Evolutionary conservation across 192 early-diverging fungal species (phyloP).

Genomic region (Allomyces macrogynus): DNA sequence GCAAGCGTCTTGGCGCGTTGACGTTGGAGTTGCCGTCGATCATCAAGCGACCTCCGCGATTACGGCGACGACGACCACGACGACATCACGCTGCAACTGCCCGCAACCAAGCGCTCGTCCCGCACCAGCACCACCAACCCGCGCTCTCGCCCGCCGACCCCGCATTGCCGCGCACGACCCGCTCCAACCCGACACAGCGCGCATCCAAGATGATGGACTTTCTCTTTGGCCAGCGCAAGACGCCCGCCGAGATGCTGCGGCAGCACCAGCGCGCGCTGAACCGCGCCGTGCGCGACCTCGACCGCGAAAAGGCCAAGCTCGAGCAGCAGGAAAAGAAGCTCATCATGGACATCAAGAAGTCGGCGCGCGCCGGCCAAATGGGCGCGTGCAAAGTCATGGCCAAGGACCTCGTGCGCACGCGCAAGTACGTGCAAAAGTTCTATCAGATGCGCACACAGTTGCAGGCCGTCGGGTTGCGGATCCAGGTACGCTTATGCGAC

Average conservation of each 20-base stretch:
- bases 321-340: slow-evolving; percentile 92
- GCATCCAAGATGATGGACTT: slow-evolving; percentile 19
- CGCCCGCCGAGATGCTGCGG: slow-evolving; percentile 78
- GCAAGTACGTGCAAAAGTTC: slow-evolving; percentile 85
- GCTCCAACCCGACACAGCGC: too few species aligned
- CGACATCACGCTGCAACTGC: too few species aligned
- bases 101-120: too few species aligned
- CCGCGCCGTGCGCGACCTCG: slow-evolving; percentile 78
- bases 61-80: too few species aligned
- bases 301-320: slow-evolving; percentile 69
- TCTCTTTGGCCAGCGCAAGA: slow-evolving; percentile 56
- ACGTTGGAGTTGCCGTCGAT: too few species aligned
- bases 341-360: slow-evolving; percentile 76
- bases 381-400: slow-evolving; percentile 91
- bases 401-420: slow-evolving; percentile 87
- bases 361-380: slow-evolving; percentile 83
- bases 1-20: too few species aligned
- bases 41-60: too few species aligned
- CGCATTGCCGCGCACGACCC: too few species aligned
- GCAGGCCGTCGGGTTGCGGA: slow-evolving; percentile 68
- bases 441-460: slow-evolving; percentile 87
- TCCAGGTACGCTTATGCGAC: slow-evolving; percentile 40
- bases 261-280: slow-evolving; percentile 72
- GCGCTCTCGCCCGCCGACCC: too few species aligned
- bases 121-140: too few species aligned